These are phyloP conservation scores for Telopea speciosissima DNA, from an alignment of 177 flowering plant genomes.

Conservation along the genomic window DNA sequence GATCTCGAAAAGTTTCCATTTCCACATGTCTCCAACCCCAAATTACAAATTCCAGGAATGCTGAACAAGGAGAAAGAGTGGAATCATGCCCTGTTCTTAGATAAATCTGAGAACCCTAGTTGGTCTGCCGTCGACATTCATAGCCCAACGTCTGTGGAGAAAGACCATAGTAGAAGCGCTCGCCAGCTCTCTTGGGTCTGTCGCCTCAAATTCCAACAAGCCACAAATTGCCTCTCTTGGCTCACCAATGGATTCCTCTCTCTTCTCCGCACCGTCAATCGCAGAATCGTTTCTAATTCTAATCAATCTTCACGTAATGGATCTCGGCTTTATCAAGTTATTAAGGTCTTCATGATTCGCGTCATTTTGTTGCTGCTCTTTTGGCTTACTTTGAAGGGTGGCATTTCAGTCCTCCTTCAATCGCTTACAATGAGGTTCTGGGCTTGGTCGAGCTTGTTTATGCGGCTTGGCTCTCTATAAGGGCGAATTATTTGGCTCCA, in stretches of 20 bases:
- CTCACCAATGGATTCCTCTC: conserved; percentile 28
- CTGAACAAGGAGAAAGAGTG: conserved; percentile 68
- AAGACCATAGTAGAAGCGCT: conserved; percentile 53
- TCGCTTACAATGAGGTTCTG: conserved; percentile 20
- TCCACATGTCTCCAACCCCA: conserved; percentile 47
- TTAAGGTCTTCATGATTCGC: conserved; percentile 34
- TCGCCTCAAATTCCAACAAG: conserved; percentile 50
- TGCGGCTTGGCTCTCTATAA: conserved; percentile 41
- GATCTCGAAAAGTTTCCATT: too few species aligned
- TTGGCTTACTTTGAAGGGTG: conserved; percentile 60
- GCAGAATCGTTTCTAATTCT: conserved; percentile 36
- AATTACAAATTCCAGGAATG: conserved; percentile 83
- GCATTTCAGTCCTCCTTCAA: conserved; percentile 55
- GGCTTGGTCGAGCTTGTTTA: conserved; percentile 37
- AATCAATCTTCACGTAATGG: conserved; percentile 9
- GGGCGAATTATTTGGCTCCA: conserved; percentile 58
- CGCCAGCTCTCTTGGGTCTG: conserved; percentile 66
- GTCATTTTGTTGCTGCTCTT: conserved; percentile 30
- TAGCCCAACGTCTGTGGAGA: conserved; percentile 26
- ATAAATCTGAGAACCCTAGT: too few species aligned
- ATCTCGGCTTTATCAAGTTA: conserved; percentile 46
- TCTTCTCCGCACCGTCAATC: conserved; percentile 54
- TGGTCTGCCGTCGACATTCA: conserved; percentile 38
- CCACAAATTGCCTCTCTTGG: conserved; percentile 36
- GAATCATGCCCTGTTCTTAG: conserved; percentile 17